Conservation (phyloP, 768 basidiomycete genomes). For the Exsudoporus frostii region DNA sequence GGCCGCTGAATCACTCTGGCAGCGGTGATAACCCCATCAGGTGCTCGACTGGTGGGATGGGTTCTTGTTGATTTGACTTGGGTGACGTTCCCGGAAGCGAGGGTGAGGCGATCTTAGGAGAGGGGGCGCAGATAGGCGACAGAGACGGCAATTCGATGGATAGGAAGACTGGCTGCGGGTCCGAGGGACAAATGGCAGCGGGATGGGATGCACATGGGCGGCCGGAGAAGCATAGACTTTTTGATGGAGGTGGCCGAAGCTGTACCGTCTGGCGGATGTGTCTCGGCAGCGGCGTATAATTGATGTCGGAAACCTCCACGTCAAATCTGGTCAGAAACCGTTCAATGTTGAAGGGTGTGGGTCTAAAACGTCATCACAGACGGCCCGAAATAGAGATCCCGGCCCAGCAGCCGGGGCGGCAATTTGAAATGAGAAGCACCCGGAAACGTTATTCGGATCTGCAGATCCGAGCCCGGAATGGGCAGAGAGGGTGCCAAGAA, state of each 20-base stretch:
- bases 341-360: not conserved
- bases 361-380: conserved; percentile 1
- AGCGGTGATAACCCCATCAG: too few relatives aligned
- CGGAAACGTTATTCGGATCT: conserved; percentile 32
- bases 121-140: not conserved
- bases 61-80: not conserved
- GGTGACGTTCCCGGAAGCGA: conserved; percentile 20
- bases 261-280: not conserved
- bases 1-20: not conserved
- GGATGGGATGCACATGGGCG: not conserved
- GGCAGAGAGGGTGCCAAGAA: conserved; percentile 12
- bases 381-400: conserved; percentile 9
- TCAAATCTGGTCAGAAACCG: not conserved
- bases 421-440: conserved; percentile 34
- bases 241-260: conserved; percentile 18
- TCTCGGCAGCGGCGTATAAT: not conserved
- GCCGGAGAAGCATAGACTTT: conserved; percentile 15
- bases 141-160: conserved; percentile 17
- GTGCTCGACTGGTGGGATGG: too few relatives aligned
- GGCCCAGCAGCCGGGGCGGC: conserved; percentile 1
- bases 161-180: conserved; percentile 18
- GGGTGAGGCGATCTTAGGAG: conserved; percentile 8
- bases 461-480: conserved; percentile 24
- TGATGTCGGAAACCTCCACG: not conserved
- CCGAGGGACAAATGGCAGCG: conserved; percentile 17